These are phyloP conservation scores for Platanthera guangdongensis DNA, from an alignment of 106 monocot species.

Conservation along the genomic window DNA sequence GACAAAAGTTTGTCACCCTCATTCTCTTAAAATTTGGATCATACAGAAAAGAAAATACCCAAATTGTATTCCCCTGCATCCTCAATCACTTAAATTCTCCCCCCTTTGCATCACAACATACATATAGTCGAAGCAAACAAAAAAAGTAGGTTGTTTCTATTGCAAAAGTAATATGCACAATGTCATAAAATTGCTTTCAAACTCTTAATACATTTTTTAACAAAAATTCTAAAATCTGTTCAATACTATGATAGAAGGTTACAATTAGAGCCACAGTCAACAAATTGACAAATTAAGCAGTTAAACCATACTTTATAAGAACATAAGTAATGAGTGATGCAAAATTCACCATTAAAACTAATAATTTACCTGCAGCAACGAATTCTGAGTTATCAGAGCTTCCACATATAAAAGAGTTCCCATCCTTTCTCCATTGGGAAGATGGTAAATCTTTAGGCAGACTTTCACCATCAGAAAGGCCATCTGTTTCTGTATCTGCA, in stretches of 20 bases:
- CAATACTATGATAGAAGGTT: background rate
- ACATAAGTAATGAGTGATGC: background rate
- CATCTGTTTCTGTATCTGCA: slow-evolving; percentile 43
- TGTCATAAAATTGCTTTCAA: background rate
- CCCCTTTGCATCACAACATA: no score
- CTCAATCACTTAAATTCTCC: background rate
- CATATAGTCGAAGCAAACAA: no score
- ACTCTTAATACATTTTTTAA: background rate
- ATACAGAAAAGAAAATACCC: background rate
- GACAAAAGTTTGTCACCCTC: no score
- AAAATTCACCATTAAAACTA: background rate
- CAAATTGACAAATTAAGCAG: background rate
- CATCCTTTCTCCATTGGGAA: slow-evolving; percentile 5
- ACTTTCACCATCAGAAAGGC: slow-evolving; percentile 17
- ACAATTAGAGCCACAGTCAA: background rate
- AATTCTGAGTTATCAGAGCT: slow-evolving; percentile 7
- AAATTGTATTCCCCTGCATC: background rate
- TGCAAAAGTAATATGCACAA: background rate
- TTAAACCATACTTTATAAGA: background rate
- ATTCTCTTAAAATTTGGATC: no score
- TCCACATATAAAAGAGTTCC: background rate
- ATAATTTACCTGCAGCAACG: slow-evolving; percentile 6
- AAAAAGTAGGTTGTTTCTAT: background rate
- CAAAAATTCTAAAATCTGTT: background rate
- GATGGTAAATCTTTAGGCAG: background rate